These are phyloP conservation scores for Cyphellophora europaea DNA, from an alignment of 2,329 filamentous ascomycete genomes.

Conservation along the genomic window DNA sequence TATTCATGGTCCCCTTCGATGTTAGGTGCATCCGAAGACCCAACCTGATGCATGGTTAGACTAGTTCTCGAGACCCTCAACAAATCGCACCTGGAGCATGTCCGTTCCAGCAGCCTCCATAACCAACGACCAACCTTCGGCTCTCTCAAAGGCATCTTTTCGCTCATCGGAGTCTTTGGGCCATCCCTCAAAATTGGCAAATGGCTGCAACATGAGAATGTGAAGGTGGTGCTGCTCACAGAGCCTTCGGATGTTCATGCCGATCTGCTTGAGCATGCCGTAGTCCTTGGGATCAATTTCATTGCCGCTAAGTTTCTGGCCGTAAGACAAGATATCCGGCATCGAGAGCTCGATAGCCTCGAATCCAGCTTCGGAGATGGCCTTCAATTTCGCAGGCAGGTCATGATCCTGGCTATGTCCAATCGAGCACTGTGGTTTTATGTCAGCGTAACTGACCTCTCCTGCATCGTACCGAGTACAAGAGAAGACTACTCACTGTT, in stretches of 20 bases:
- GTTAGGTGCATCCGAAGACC: conserved; percentile 54
- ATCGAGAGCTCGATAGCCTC: conserved; percentile 64
- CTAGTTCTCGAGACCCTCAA: conserved; percentile 1
- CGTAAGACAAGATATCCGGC: conserved; percentile 60
- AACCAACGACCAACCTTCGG: conserved; percentile 58
- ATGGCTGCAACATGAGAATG: conserved; percentile 66
- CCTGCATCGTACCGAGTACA: background rate
- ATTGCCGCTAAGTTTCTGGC: conserved; percentile 39
- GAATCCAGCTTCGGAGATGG: conserved; percentile 37
- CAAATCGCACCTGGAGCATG: conserved; percentile 60
- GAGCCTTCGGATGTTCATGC: conserved; percentile 43
- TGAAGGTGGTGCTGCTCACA: conserved; percentile 46
- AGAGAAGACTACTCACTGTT: background rate
- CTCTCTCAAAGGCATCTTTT: conserved; percentile 53
- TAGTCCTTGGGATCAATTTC: conserved; percentile 51
- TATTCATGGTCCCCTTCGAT: conserved; percentile 42
- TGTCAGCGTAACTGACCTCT: too few species aligned
- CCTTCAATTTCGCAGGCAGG: conserved; percentile 29
- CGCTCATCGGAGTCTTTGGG: conserved; percentile 45
- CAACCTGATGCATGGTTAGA: conserved; percentile 31
- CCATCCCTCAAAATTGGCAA: conserved; percentile 72
- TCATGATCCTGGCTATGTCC: conserved; percentile 25
- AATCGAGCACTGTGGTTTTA: conserved; percentile 30
- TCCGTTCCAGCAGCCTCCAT: conserved; percentile 63
- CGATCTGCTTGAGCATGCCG: conserved; percentile 46